Evolutionary conservation across 2,329 filamentous ascomycete genomes (phyloP).

Genomic region (Cytospora piceae): DNA sequence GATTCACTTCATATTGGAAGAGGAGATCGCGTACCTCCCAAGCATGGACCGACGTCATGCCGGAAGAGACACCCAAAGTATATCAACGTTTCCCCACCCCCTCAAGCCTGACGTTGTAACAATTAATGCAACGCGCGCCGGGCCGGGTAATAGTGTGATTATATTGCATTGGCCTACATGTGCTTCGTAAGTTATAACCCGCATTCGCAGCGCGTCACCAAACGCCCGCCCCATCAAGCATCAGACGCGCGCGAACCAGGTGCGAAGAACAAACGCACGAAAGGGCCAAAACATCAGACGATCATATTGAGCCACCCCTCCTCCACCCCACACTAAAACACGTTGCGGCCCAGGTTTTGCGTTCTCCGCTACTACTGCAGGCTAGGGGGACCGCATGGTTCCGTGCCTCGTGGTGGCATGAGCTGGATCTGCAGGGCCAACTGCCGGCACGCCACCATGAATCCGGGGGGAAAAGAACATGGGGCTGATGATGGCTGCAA

Average conservation of each 20-base stretch:
- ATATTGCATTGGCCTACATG: slow-evolving; percentile 14
- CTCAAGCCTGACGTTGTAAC: background rate
- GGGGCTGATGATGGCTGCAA: slow-evolving; percentile 10
- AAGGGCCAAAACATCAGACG: slow-evolving; percentile 4
- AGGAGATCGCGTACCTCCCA: background rate
- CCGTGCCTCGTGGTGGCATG: slow-evolving; percentile 9
- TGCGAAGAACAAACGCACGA: background rate
- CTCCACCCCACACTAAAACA: slow-evolving; percentile 13
- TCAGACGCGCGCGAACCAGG: background rate
- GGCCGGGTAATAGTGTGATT: slow-evolving; percentile 6
- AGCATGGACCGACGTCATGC: slow-evolving; percentile 11
- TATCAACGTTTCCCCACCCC: slow-evolving; percentile 12
- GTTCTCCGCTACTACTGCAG: slow-evolving; percentile 13
- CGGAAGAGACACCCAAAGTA: slow-evolving; percentile 7
- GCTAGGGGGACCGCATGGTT: slow-evolving; percentile 14
- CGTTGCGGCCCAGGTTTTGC: background rate
- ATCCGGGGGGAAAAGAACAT: slow-evolving; percentile 2
- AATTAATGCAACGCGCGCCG: slow-evolving; percentile 9
- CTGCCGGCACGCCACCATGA: slow-evolving; percentile 17
- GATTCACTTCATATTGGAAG: background rate
- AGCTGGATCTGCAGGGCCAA: slow-evolving; percentile 16
- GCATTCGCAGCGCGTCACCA: slow-evolving; percentile 3
- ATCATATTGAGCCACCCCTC: background rate
- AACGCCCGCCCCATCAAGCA: background rate
- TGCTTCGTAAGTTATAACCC: slow-evolving; percentile 8